Evolutionary conservation across 371 early-diverging fungal species (phyloP), one percentile per base, ranked within the genome.

Genomic region (Nematocida sp.): DNA sequence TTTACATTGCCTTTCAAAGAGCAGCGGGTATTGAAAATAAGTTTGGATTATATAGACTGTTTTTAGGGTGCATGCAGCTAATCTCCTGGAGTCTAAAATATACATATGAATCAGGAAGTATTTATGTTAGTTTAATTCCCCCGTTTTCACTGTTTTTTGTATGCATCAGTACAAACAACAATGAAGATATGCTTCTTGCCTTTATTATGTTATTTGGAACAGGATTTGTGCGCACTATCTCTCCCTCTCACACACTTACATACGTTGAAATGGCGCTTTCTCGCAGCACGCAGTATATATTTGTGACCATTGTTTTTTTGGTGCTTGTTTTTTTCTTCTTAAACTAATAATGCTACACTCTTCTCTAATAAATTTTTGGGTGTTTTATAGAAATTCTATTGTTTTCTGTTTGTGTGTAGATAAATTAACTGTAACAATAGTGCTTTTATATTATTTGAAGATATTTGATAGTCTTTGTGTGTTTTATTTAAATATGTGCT

Each of bases 1-100:
- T 78, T 4, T 78, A 78, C 64, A 66, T 70, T 23, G 69, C 80
- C 25, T 67, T 78, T 40, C 80, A 78, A 56, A 13, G 62, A 56
- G 80, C 71, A 2, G 7, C 66, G 0, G 57, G 80, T 44, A 60
- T 78, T 4, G 57, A 78, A 7, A 55, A 55, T 61, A 44, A 7
- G 15, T 78, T 71, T 44, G 20, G 58, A 7, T 71, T 78, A 0
- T 78, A 70, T 58, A 6, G 80, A 33, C 15, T 50, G 15, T 78
- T 78, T 45, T 55, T 78, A 1, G 80, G 80, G 11, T n/a, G 25
- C 9, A 78, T 78, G 80, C 69, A 70, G 3, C 50, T 78, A 27
- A 71, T 78, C 61, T 2, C 80, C 5, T 70, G 67, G 80, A 9
- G 56, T 7, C 2, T 78, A 25, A 78, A 57, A 15, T 78, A 78